These are phyloP conservation scores for Aegilops speltoides DNA, from an alignment of 176 grass and related monocot species.

Conservation along the genomic window DNA sequence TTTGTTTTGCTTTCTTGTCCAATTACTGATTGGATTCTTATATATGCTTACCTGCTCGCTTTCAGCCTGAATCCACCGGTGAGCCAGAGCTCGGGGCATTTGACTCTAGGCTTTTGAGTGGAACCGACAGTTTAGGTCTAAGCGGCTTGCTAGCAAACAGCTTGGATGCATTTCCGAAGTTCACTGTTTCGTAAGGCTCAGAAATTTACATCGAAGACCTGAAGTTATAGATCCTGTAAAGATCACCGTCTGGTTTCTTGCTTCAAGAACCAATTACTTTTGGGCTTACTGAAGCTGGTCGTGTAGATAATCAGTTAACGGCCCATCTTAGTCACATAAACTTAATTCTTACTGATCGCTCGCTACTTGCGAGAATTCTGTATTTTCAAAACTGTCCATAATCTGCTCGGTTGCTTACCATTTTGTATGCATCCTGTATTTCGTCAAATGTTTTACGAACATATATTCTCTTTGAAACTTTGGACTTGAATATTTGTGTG, in stretches of 20 bases:
- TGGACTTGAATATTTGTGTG: neutral
- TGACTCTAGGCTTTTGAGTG: slow-evolving; percentile 57
- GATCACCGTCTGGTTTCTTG: neutral
- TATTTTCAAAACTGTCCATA: slow-evolving; percentile 3
- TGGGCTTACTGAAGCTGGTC: neutral
- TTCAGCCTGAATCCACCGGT: slow-evolving; percentile 26
- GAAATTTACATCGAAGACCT: neutral
- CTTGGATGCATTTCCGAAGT: slow-evolving; percentile 81
- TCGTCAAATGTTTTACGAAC: neutral
- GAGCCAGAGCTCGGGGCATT: slow-evolving; percentile 28
- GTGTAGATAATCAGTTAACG: slow-evolving; percentile 32
- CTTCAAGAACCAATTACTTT: slow-evolving; percentile 5
- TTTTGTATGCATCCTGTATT: neutral
- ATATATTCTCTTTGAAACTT: neutral
- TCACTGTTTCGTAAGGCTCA: slow-evolving; percentile 59
- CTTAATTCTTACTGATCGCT: neutral
- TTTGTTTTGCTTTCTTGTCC: slow-evolving; percentile 12
- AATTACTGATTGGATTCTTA: neutral
- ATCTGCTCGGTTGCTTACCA: neutral
- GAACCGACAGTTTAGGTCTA: slow-evolving; percentile 56
- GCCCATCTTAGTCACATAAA: neutral
- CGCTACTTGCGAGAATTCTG: neutral
- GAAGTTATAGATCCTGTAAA: slow-evolving; percentile 2
- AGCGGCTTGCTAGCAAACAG: slow-evolving; percentile 56
- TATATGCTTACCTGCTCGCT: neutral